Evolutionary conservation across 352 stramenopile species (phyloP).

Genomic region (Globisporangium okanoganense): DNA sequence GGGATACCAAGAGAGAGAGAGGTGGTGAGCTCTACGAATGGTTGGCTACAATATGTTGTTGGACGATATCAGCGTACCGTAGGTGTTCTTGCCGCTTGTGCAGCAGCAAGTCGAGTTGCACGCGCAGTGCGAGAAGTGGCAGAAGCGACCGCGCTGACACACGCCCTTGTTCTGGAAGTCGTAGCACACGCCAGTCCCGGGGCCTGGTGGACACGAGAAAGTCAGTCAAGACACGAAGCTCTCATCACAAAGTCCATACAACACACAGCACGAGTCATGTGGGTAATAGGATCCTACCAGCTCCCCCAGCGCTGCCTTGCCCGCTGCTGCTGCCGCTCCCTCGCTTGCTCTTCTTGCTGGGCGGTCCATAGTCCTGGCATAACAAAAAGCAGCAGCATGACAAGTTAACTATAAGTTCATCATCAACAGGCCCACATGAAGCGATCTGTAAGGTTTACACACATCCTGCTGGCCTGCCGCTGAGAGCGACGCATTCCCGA

Average conservation of each 20-base stretch:
- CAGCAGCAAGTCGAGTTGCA: slow-evolving; percentile 86
- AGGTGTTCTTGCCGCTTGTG: slow-evolving; percentile 79
- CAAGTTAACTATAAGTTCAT: background rate
- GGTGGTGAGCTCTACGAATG: background rate
- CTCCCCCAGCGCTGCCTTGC: slow-evolving; percentile 18
- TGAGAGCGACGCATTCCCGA: slow-evolving; percentile 4
- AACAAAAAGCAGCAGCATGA: background rate
- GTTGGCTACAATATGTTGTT: background rate
- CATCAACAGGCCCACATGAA: background rate
- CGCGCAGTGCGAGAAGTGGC: slow-evolving; percentile 85
- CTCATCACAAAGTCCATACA: background rate
- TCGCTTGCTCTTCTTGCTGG: slow-evolving; percentile 65
- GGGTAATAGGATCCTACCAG: background rate
- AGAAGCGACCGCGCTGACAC: slow-evolving; percentile 78
- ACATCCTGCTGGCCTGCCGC: slow-evolving; percentile 30
- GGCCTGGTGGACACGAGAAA: slow-evolving; percentile 14
- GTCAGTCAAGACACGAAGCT: background rate
- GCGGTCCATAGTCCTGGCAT: slow-evolving; percentile 48
- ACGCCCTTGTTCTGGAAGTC: slow-evolving; percentile 89
- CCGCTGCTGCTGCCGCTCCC: slow-evolving; percentile 8
- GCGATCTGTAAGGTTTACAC: background rate
- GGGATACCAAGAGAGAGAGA: background rate
- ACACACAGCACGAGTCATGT: no score
- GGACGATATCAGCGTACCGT: slow-evolving; percentile 37
- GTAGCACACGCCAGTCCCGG: slow-evolving; percentile 81